Conservation (phyloP, 23 red algal species). For the Gracilaria vermiculophylla region DNA sequence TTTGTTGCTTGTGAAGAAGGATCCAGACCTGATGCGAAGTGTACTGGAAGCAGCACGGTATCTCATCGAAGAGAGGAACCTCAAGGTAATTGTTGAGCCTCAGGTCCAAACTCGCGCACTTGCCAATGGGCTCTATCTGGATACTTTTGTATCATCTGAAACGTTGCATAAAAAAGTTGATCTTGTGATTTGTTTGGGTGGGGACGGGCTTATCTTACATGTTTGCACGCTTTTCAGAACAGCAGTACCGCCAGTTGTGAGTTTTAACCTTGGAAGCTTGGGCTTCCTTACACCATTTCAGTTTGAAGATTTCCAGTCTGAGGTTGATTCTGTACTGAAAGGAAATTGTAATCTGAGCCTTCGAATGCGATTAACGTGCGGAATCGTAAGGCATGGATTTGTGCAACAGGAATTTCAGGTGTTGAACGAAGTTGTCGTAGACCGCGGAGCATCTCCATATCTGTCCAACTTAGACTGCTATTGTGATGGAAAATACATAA, state of each 20-base stretch:
- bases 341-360: constrained; percentile 85
- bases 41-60: constrained; percentile 76
- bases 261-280: constrained; percentile 87
- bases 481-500: constrained; percentile 97
- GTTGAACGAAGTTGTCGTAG: constrained; percentile 96
- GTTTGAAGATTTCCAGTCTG: constrained; percentile 70
- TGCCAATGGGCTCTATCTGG: constrained; percentile 82
- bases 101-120: constrained; percentile 81
- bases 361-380: constrained; percentile 91
- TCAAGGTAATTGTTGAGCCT: constrained; percentile 91
- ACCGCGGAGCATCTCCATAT: constrained; percentile 93
- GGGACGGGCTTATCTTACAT: constrained; percentile 94
- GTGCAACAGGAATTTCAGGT: constrained; percentile 79
- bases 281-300: constrained; percentile 97
- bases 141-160: constrained; percentile 59
- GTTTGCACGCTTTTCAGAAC: constrained; percentile 75
- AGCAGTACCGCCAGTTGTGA: constrained; percentile 87
- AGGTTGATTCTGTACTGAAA: constrained; percentile 61
- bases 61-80: constrained; percentile 50
- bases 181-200: constrained; percentile 93
- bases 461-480: constrained; percentile 97
- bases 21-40: constrained; percentile 42
- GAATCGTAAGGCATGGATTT: constrained; percentile 48
- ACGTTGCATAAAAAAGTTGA: constrained; percentile 78
- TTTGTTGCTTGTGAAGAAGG: constrained; percentile 90